Base-by-base conservation (phyloP, 2,329 filamentous ascomycete species). In the Blumeria graminis region DNA sequence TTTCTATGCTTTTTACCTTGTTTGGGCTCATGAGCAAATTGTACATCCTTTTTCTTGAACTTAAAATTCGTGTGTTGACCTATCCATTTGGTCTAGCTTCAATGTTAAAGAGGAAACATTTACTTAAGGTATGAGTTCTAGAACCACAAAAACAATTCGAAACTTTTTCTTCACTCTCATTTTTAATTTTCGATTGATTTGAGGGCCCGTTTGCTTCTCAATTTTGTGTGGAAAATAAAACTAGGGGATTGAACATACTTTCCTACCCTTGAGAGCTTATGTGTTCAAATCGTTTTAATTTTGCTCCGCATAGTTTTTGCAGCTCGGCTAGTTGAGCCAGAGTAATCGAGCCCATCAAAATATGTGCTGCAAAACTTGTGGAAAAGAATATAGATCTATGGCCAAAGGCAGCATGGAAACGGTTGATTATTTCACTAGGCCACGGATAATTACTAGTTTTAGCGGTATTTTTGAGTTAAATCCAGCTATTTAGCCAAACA, bases 401-500 rank as follows among this genome's bases (percentile, higher is more conserved):
- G 13, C 50, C 33, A 2, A 53, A 18, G 14, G 50, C 50, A 14
- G 50, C 50, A 53, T 53, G 28, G 33, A 35, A 53, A 8, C 50
- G 13, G 16, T 53, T 28, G 13, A 53, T 53, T 35, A 16, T 53
- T 1, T 35, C 32, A 18, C 33, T 53, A 2, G 50, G 1, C 50
- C 50, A 53, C 4, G 50, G 1, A 16, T 53, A 53, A 14, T 36
- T 53, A 10, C 16, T 36, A 3, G 32, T 7, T 36, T 53, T 53
- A 7, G 50, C 32, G 18, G 36, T 53, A 11, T 22, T 53, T 36
- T 53, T 28, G 7, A 35, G 32, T 36, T 36, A 13, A 3, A 53
- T 53, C 50, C 50, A 53, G 33, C 50, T 53, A 36, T 53, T 53
- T 35, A 53, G 11, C 50, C 50, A 53, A 38, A 53, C 16, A 53